These are phyloP conservation scores for Paxillus rubicundulus DNA, from an alignment of 768 basidiomycete genomes.

Conservation along the genomic window DNA sequence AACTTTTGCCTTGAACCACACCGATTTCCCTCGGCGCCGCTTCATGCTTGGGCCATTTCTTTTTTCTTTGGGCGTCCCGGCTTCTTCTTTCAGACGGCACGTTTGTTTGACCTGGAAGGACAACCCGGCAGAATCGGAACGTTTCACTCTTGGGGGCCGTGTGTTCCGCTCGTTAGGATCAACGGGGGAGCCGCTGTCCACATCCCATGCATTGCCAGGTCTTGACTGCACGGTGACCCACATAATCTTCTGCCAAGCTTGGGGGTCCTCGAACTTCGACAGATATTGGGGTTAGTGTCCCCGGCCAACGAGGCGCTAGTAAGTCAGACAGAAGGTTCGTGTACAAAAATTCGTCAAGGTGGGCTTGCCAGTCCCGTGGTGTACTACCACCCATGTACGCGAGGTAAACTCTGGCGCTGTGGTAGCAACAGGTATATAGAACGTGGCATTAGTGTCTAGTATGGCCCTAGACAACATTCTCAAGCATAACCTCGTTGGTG, in stretches of 20 bases:
- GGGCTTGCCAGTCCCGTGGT: slow-evolving; percentile 4
- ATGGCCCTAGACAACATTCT: slow-evolving; percentile 11
- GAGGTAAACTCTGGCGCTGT: slow-evolving; percentile 1
- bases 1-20: slow-evolving; percentile 12
- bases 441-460: too few relatives aligned
- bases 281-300: slow-evolving; percentile 12
- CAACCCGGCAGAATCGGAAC: too few relatives aligned
- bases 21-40: slow-evolving; percentile 5
- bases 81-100: slow-evolving; percentile 5
- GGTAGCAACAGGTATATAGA: slow-evolving; percentile 8
- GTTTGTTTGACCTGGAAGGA: slow-evolving; percentile 10
- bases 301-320: slow-evolving; percentile 12
- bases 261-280: slow-evolving; percentile 7
- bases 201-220: slow-evolving; percentile 12
- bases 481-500: slow-evolving; percentile 1
- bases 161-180: slow-evolving; percentile 4
- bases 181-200: slow-evolving; percentile 7
- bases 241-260: slow-evolving; percentile 13
- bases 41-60: slow-evolving; percentile 4
- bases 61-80: background rate
- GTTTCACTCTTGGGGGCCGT: slow-evolving; percentile 4
- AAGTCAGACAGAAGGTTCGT: slow-evolving; percentile 4
- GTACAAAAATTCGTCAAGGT: slow-evolving; percentile 15
- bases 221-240: slow-evolving; percentile 12
- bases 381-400: slow-evolving; percentile 8